Conservation (phyloP, 2,329 filamentous ascomycete species). For the Cladosporium sp. region DNA sequence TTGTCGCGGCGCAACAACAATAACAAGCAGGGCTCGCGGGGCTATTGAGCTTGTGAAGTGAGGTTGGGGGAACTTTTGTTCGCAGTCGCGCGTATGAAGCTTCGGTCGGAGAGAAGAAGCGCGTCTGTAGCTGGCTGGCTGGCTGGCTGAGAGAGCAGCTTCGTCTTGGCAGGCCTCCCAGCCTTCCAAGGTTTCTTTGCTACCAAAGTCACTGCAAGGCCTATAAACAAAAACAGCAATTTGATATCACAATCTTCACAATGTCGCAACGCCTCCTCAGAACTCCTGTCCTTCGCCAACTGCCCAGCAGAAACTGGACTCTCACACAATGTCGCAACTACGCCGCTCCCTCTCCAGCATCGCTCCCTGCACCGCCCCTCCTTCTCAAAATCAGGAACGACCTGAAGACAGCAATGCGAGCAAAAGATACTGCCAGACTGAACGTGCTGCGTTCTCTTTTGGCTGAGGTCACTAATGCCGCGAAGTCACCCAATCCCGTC, state of each 20-base stretch:
- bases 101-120: neutral
- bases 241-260: neutral
- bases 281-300: constrained; percentile 1
- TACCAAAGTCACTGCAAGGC: too few relatives aligned
- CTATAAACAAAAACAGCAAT: too few relatives aligned
- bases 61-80: neutral
- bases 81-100: neutral
- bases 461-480: constrained; percentile 67
- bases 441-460: constrained; percentile 66
- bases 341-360: constrained; percentile 19
- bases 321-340: constrained; percentile 6
- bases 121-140: neutral
- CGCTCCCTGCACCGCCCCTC: constrained; percentile 32
- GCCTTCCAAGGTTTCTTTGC: neutral
- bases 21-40: neutral
- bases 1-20: constrained; percentile 1
- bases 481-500: constrained; percentile 68
- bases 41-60: constrained; percentile 7
- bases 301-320: neutral
- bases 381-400: constrained; percentile 43
- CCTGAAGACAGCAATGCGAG: constrained; percentile 45
- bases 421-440: constrained; percentile 56
- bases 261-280: constrained; percentile 11
- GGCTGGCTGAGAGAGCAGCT: neutral
- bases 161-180: neutral